Evolutionary conservation across 495 filamentous ascomycete genomes (phyloP).

Genomic region (Hyaloscypha finlandica): DNA sequence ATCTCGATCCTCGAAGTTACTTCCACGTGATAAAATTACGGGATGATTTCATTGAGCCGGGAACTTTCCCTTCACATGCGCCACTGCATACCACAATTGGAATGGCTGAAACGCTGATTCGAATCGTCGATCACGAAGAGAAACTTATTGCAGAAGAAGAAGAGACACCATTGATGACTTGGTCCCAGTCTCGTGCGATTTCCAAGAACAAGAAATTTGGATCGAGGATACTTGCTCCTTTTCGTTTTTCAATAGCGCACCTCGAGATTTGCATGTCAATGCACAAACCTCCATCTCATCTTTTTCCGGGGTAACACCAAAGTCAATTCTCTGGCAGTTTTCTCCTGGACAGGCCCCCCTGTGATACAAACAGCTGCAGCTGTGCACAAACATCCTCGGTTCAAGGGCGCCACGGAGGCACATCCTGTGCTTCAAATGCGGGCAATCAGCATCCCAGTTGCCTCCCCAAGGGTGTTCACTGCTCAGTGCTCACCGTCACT

Average conservation of each 20-base stretch:
- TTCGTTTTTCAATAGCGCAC: not conserved
- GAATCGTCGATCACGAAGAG: not conserved
- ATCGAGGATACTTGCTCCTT: not conserved
- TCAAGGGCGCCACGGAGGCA: not conserved
- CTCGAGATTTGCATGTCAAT: not conserved
- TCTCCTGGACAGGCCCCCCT: not conserved
- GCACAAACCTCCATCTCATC: not conserved
- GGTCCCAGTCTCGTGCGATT: too few relatives aligned
- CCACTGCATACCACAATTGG: not conserved
- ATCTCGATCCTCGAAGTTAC: not conserved
- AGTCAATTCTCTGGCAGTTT: not conserved
- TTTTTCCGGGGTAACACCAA: not conserved
- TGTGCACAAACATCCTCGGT: not conserved
- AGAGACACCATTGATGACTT: not conserved
- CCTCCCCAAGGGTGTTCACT: not conserved
- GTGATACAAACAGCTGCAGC: not conserved
- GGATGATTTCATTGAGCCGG: not conserved
- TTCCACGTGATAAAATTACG: not conserved
- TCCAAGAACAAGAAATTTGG: too few relatives aligned
- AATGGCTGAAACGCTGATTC: not conserved
- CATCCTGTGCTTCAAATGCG: not conserved
- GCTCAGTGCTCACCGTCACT: not conserved
- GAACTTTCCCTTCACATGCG: not conserved
- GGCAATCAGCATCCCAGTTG: not conserved
- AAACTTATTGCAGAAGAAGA: not conserved